Conservation (phyloP, 305 asterid genomes). For the Striga hermonthica region DNA sequence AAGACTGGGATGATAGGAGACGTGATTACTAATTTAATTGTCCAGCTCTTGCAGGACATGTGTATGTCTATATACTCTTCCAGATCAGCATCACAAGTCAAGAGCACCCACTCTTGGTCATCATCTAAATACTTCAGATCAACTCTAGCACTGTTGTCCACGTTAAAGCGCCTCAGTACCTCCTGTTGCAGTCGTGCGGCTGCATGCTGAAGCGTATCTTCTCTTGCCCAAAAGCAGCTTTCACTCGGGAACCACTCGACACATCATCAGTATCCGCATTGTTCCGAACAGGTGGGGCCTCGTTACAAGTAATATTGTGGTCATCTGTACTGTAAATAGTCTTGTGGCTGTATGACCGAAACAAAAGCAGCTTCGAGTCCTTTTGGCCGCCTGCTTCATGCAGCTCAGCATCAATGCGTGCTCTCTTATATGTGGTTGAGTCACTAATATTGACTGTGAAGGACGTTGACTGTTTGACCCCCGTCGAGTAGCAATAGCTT, state of each 20-base stretch:
- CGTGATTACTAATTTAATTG: constrained; percentile 49
- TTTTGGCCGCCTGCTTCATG: constrained; percentile 39
- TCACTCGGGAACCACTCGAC: constrained; percentile 42
- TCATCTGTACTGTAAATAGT: constrained; percentile 19
- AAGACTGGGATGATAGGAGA: constrained; percentile 31
- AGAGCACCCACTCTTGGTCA: constrained; percentile 76
- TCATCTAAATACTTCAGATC: constrained; percentile 73
- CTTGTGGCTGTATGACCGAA: constrained; percentile 54
- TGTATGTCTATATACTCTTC: constrained; percentile 75
- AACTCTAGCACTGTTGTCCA: constrained; percentile 42
- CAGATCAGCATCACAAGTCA: constrained; percentile 82
- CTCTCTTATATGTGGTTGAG: too few species aligned
- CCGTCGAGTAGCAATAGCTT: constrained; percentile 50
- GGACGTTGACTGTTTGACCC: constrained; percentile 46
- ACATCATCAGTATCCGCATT: background rate
- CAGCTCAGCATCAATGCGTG: constrained; percentile 44
- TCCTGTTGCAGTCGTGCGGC: constrained; percentile 48
- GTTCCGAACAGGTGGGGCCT: background rate
- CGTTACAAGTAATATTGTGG: background rate
- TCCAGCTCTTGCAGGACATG: constrained; percentile 43
- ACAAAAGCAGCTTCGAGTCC: constrained; percentile 42
- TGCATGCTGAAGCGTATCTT: constrained; percentile 64
- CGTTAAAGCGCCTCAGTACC: constrained; percentile 58
- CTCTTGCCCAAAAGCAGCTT: constrained; percentile 69
- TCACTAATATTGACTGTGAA: constrained; percentile 31